Conservation (phyloP, 305 asterid genomes). For the Fraxinus paxiana region DNA sequence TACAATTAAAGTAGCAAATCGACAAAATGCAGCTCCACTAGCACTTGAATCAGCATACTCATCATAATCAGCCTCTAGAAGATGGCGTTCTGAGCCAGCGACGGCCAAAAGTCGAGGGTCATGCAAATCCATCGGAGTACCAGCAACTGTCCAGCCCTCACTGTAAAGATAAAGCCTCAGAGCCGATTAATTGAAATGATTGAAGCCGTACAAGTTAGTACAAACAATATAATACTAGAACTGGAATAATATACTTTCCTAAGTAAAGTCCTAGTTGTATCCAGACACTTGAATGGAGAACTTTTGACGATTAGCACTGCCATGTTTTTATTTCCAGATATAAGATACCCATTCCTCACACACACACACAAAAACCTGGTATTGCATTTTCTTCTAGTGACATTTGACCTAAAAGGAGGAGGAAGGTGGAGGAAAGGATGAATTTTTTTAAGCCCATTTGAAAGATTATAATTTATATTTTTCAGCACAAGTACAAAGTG, state of each 20-base stretch:
- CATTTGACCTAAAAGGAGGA: not conserved
- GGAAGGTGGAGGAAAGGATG: not conserved
- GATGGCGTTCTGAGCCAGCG: conserved; percentile 45
- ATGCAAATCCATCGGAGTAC: conserved; percentile 40
- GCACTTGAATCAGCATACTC: conserved; percentile 45
- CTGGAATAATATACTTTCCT: not conserved
- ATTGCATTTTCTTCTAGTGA: not conserved
- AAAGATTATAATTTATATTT: not conserved
- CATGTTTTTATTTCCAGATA: not conserved
- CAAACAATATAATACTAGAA: not conserved
- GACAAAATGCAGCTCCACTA: conserved; percentile 53
- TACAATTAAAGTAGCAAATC: conserved; percentile 50
- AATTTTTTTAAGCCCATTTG: not conserved
- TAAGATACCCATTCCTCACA: not conserved
- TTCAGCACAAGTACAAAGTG: not conserved
- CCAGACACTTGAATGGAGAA: not conserved
- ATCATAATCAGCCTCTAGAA: conserved; percentile 46
- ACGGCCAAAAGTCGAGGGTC: conserved; percentile 46
- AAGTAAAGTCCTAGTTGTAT: not conserved
- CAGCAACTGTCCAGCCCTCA: conserved; percentile 45
- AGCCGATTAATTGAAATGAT: not conserved
- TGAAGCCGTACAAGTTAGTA: not conserved
- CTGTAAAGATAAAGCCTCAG: conserved; percentile 22
- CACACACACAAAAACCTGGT: not conserved
- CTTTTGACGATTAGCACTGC: not conserved